These are phyloP conservation scores for Wickerhamiella shivajii DNA, from an alignment of 805 yeast genomes.

Conservation along the genomic window DNA sequence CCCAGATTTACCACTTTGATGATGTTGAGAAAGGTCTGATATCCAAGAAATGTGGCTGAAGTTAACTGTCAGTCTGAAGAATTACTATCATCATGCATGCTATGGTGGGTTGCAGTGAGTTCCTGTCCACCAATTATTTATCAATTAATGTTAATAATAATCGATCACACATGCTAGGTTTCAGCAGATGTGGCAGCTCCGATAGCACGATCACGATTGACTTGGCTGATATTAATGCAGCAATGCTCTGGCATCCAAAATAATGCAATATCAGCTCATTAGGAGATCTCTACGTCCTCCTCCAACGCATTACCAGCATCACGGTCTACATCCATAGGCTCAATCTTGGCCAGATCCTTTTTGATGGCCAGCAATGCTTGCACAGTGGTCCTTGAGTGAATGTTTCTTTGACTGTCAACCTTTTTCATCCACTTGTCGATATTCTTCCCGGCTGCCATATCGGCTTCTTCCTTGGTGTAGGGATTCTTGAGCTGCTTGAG, in stretches of 20 bases:
- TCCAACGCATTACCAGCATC: conserved; percentile 3
- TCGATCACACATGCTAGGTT: too few relatives aligned
- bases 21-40: too few relatives aligned
- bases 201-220: not conserved
- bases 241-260: too few relatives aligned
- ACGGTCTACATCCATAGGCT: conserved; percentile 3
- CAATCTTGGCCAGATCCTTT: conserved; percentile 4
- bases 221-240: not conserved
- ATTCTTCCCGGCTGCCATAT: conserved; percentile 78
- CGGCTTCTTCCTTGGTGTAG: conserved; percentile 75
- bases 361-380: conserved; percentile 4
- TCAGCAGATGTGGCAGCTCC: not conserved
- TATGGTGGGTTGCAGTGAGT: not conserved
- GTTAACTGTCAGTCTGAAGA: too few relatives aligned
- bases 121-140: too few relatives aligned
- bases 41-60: too few relatives aligned
- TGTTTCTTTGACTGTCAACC: conserved; percentile 28
- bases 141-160: too few relatives aligned
- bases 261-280: too few relatives aligned
- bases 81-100: too few relatives aligned
- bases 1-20: conserved; percentile 10
- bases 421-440: conserved; percentile 52
- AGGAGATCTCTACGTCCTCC: not conserved
- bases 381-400: conserved; percentile 12
- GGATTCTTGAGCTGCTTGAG: conserved; percentile 65